Percentiles rank a stretch among this genome's conserved stretches.
Evolutionary conservation across 139 green algal genomes (phyloP).

Genomic region (Trebouxia sp.): DNA sequence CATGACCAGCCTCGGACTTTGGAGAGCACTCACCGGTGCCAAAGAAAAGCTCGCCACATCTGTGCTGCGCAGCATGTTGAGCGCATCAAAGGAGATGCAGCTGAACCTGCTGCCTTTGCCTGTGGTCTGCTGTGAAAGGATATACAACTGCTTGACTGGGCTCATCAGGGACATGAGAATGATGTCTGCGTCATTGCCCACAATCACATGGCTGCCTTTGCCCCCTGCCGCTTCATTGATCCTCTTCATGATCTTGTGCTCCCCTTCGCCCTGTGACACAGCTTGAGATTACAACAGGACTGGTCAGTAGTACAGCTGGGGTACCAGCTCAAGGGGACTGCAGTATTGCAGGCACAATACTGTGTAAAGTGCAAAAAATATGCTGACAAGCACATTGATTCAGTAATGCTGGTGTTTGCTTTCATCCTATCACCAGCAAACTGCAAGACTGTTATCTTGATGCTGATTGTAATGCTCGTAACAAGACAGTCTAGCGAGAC

Average conservation of each 20-base stretch:
- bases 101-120: conserved; percentile 6
- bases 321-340: too few species aligned
- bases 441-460: too few species aligned
- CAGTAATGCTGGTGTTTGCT: too few species aligned
- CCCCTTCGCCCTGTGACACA: conserved; percentile 74
- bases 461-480: too few species aligned
- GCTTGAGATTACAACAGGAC: not conserved
- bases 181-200: conserved; percentile 77
- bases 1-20: too few species aligned
- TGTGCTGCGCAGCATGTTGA: not conserved
- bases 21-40: not conserved
- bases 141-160: conserved; percentile 34
- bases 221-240: conserved; percentile 53
- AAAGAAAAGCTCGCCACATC: not conserved
- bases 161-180: conserved; percentile 75
- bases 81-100: conserved; percentile 33
- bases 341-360: too few species aligned
- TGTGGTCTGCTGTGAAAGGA: conserved; percentile 45
- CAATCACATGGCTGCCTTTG: conserved; percentile 55
- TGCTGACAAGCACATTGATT: too few species aligned
- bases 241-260: conserved; percentile 84
- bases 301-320: too few species aligned
- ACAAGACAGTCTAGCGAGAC: too few species aligned
- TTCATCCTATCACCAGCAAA: too few species aligned
- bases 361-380: too few species aligned